These are phyloP conservation scores for Talaromyces sp. DNA, from an alignment of 2,329 filamentous ascomycete genomes.

Conservation along the genomic window DNA sequence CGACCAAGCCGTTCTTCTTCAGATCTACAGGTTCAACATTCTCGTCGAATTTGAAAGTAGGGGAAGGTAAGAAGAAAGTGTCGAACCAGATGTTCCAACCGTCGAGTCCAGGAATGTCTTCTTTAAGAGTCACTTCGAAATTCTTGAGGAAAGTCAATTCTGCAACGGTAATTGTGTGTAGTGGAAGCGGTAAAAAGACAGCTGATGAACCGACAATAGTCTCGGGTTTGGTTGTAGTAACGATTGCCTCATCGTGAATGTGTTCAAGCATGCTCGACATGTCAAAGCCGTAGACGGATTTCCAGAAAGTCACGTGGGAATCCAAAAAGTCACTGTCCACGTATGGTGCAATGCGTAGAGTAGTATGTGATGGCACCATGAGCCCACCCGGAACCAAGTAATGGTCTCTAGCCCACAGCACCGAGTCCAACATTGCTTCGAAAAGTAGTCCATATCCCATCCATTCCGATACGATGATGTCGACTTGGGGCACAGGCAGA, in stretches of 20 bases:
- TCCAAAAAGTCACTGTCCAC: constrained; percentile 72
- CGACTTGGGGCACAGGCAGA: constrained; percentile 74
- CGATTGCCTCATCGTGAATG: constrained; percentile 76
- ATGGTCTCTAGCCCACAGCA: constrained; percentile 80
- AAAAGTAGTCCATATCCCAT: constrained; percentile 95
- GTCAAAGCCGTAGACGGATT: constrained; percentile 89
- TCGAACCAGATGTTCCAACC: constrained; percentile 94
- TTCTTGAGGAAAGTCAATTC: constrained; percentile 72
- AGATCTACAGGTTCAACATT: constrained; percentile 60
- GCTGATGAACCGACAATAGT: constrained; percentile 53
- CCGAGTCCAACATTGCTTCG: constrained; percentile 92
- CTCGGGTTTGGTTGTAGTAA: constrained; percentile 64
- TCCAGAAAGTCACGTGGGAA: constrained; percentile 81
- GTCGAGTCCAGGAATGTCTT: constrained; percentile 68
- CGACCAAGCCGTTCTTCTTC: constrained; percentile 62
- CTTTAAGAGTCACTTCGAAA: constrained; percentile 61
- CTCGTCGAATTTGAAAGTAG: constrained; percentile 48
- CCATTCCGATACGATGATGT: constrained; percentile 96
- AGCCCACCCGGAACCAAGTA: constrained; percentile 78
- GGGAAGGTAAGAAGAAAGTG: constrained; percentile 74
- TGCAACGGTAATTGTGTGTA: constrained; percentile 67
- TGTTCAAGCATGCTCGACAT: constrained; percentile 86
- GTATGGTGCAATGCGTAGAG: constrained; percentile 76
- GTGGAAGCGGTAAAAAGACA: constrained; percentile 71
- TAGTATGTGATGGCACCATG: constrained; percentile 81